Percentiles rank a stretch among this genome's conserved stretches.
Evolutionary conservation across 192 early-diverging fungal species (phyloP).

Genomic region (Irineochytrium annulatum): DNA sequence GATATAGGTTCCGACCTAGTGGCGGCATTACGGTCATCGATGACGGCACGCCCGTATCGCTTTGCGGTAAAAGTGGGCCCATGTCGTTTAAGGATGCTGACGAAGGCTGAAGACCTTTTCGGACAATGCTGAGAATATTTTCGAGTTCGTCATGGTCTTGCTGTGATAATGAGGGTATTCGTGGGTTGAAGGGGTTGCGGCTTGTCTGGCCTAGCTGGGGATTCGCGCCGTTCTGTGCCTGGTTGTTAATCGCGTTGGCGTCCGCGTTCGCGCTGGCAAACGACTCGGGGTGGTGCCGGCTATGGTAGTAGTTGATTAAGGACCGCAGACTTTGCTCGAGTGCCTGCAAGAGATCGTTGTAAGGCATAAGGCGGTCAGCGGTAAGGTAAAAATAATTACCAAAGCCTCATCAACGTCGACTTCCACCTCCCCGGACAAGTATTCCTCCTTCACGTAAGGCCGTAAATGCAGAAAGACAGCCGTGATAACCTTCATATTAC

Average conservation of each 20-base stretch:
- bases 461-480: slow-evolving; percentile 63
- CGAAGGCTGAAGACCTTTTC: background rate
- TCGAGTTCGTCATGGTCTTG: background rate
- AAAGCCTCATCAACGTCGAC: slow-evolving; percentile 67
- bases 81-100: background rate
- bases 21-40: background rate
- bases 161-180: no score
- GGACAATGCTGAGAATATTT: background rate
- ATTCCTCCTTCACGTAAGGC: slow-evolving; percentile 65
- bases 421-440: slow-evolving; percentile 66
- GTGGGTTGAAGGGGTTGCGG: no score
- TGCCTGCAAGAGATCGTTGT: slow-evolving; percentile 28
- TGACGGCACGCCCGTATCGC: background rate
- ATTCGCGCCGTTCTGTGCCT: no score
- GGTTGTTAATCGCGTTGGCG: no score
- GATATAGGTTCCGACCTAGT: background rate
- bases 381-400: slow-evolving; percentile 29
- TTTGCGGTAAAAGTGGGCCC: background rate
- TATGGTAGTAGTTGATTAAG: no score
- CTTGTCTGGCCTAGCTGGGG: no score
- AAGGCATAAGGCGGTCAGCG: background rate
- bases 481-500: slow-evolving; percentile 79
- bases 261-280: no score
- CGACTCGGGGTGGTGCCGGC: no score
- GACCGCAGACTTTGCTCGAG: slow-evolving; percentile 67